Evolutionary conservation across 164 flowering plant genomes (phyloP).

Genomic region (Aristolochia californica): DNA sequence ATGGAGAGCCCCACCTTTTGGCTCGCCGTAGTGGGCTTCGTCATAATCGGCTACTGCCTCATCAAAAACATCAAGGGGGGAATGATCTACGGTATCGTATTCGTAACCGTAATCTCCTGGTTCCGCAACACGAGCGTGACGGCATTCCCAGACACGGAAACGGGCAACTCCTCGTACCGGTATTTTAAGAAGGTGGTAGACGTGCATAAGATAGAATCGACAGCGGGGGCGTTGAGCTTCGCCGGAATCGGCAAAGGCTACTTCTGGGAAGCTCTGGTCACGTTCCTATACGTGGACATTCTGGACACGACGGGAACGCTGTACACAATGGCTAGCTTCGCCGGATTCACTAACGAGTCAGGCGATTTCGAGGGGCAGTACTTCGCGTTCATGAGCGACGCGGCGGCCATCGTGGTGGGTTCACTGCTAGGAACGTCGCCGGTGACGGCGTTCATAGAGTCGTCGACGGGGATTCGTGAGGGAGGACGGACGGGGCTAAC

Average conservation of each 20-base stretch:
- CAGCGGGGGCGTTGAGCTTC: conserved; percentile 80
- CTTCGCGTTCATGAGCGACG: conserved; percentile 91
- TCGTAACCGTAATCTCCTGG: conserved; percentile 89
- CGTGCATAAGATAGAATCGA: conserved; percentile 51
- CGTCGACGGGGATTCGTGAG: conserved; percentile 85
- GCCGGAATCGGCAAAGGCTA: conserved; percentile 27
- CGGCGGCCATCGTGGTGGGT: conserved; percentile 65
- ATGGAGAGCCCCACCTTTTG: conserved; percentile 92
- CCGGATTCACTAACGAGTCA: conserved; percentile 41
- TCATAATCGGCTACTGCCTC: conserved; percentile 64
- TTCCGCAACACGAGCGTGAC: conserved; percentile 71
- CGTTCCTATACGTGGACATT: conserved; percentile 79
- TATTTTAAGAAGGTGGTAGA: conserved; percentile 78
- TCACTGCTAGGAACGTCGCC: conserved; percentile 88
- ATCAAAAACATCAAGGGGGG: conserved; percentile 69
- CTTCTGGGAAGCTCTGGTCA: conserved; percentile 81
- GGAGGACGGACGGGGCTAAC: conserved; percentile 92
- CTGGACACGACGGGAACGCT: conserved; percentile 80
- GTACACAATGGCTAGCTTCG: conserved; percentile 85
- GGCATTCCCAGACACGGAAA: conserved; percentile 50
- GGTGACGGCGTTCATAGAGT: conserved; percentile 73
- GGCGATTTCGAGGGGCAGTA: conserved; percentile 91
- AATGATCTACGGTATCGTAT: conserved; percentile 83
- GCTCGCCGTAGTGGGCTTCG: conserved; percentile 73
- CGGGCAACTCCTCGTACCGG: conserved; percentile 42